A percentile compares a stretch with the other conserved stretches of the same genome.
Evolutionary conservation across 345 rosid genomes (phyloP).

Genomic region (Eucalyptus marginata): DNA sequence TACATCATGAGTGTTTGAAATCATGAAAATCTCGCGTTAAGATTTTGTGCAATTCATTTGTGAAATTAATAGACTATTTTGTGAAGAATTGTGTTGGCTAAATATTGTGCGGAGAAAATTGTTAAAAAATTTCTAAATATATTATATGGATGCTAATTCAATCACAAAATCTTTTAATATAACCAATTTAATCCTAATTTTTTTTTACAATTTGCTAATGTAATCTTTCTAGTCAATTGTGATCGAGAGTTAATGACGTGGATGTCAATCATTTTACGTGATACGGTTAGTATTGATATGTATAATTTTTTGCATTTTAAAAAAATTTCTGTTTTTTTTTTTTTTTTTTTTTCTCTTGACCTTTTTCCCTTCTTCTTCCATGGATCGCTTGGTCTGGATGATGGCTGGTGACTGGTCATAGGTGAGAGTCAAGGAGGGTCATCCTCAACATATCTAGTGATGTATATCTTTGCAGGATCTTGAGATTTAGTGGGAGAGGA

Average conservation of each 20-base stretch:
- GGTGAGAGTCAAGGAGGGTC: background rate
- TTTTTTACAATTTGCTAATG: background rate
- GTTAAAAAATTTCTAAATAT: background rate
- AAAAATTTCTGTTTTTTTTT: rapidly evolving
- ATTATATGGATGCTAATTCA: background rate
- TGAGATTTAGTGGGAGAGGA: background rate
- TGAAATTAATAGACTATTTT: background rate
- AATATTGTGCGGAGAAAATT: background rate
- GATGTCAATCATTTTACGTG: rapidly evolving
- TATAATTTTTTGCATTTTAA: background rate
- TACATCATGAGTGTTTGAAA: background rate
- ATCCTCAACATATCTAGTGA: background rate
- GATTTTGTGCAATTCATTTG: background rate
- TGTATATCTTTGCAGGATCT: background rate
- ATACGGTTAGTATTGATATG: rapidly evolving
- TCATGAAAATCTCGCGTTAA: background rate
- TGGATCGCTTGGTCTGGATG: rapidly evolving
- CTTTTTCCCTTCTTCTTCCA: background rate
- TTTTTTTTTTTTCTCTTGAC: background rate
- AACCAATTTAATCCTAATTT: rapidly evolving
- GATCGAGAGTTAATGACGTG: rapidly evolving
- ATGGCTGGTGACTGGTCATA: background rate
- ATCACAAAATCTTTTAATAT: background rate
- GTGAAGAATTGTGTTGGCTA: background rate
- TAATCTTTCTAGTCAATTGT: background rate